Evolutionary conservation across 192 early-diverging fungal genomes (phyloP).

Genomic region (Blastocladiella britannica): DNA sequence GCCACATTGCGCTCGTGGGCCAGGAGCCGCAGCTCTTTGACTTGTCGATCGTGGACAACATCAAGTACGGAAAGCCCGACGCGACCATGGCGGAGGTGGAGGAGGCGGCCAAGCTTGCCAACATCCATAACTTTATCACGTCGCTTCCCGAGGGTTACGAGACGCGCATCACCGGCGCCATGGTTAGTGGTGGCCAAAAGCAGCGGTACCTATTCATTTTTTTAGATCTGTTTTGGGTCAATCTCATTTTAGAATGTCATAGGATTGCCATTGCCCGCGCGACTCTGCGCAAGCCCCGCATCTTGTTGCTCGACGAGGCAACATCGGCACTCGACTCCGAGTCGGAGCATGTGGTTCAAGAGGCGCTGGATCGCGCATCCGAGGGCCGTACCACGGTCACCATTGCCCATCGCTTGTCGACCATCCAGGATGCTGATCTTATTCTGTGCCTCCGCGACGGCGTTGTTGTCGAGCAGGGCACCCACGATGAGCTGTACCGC

Average conservation of each 20-base stretch:
- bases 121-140: slow-evolving; percentile 36
- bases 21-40: slow-evolving; percentile 88
- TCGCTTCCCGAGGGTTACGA: slow-evolving; percentile 22
- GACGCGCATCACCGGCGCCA: slow-evolving; percentile 1
- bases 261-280: slow-evolving; percentile 30
- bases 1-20: slow-evolving; percentile 62
- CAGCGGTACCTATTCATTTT: neutral
- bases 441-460: slow-evolving; percentile 15
- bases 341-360: slow-evolving; percentile 59
- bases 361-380: slow-evolving; percentile 44
- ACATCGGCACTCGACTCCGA: slow-evolving; percentile 65
- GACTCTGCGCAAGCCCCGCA: slow-evolving; percentile 33
- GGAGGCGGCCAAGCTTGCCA: slow-evolving; percentile 27
- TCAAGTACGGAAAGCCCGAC: slow-evolving; percentile 41
- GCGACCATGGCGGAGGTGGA: slow-evolving; percentile 36
- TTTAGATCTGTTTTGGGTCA: too few relatives aligned
- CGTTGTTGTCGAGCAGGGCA: slow-evolving; percentile 34
- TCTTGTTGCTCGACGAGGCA: slow-evolving; percentile 63
- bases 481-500: slow-evolving; percentile 30
- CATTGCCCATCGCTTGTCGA: slow-evolving; percentile 57
- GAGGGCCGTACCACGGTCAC: slow-evolving; percentile 54
- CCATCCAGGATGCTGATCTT: slow-evolving; percentile 59
- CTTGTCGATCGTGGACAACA: slow-evolving; percentile 71
- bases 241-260: too few relatives aligned
- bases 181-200: slow-evolving; percentile 4